Conservation (phyloP, 2,329 filamentous ascomycete genomes). For the Helminthosporium solani region DNA sequence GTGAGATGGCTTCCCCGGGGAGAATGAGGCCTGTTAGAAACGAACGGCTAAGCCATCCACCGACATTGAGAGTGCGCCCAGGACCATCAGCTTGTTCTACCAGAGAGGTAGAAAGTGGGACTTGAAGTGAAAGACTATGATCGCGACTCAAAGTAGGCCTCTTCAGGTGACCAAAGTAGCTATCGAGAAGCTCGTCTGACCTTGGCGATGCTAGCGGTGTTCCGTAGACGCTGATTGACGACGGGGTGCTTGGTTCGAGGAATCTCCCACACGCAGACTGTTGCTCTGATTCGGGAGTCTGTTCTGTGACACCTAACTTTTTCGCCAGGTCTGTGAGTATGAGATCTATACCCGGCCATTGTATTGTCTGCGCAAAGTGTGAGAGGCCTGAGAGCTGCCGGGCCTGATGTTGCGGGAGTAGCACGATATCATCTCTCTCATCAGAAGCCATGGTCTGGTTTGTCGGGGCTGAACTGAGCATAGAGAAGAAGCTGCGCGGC, state of each 20-base stretch:
- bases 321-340: slow-evolving; percentile 41
- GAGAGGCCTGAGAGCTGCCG: slow-evolving; percentile 53
- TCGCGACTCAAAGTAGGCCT: slow-evolving; percentile 27
- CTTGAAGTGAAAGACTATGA: slow-evolving; percentile 30
- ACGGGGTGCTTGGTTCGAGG: slow-evolving; percentile 28
- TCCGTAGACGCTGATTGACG: slow-evolving; percentile 39
- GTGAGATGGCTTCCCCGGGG: slow-evolving; percentile 55
- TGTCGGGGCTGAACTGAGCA: slow-evolving; percentile 23
- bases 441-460: slow-evolving; percentile 13
- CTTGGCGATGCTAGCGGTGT: slow-evolving; percentile 43
- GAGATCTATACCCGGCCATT: slow-evolving; percentile 50
- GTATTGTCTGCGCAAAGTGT: slow-evolving; percentile 52
- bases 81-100: slow-evolving; percentile 16
- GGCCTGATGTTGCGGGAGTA: slow-evolving; percentile 37
- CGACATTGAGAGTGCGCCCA: slow-evolving; percentile 33
- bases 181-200: slow-evolving; percentile 28
- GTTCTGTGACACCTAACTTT: slow-evolving; percentile 34
- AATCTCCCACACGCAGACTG: slow-evolving; percentile 24
- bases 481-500: slow-evolving; percentile 29
- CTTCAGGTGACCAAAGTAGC: slow-evolving; percentile 38
- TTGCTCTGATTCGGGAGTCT: slow-evolving; percentile 15
- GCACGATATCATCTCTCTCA: slow-evolving; percentile 27
- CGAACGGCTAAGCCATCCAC: slow-evolving; percentile 58
- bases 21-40: slow-evolving; percentile 57
- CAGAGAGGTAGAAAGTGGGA: slow-evolving; percentile 31